Evolutionary conservation across 176 grass and related monocot genomes (phyloP).

Genomic region (Triticum timopheevii): DNA sequence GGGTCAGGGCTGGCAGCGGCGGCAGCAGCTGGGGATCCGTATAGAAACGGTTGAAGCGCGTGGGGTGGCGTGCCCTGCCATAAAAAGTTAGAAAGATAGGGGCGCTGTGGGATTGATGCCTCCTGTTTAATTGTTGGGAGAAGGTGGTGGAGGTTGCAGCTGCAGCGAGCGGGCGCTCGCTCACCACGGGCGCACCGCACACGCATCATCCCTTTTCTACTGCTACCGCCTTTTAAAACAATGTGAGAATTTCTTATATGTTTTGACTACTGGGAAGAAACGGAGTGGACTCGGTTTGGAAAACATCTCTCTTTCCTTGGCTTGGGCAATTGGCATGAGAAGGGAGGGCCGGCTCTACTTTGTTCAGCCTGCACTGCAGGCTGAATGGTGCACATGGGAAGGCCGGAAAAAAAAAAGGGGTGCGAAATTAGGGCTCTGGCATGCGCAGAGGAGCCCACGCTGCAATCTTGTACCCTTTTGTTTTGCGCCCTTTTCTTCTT

Average conservation of each 20-base stretch:
- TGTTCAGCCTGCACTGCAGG: slow-evolving; percentile 33
- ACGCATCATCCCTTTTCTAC: not conserved
- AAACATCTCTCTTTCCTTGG: not conserved
- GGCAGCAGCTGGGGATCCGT: slow-evolving; percentile 38
- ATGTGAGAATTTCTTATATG: no score
- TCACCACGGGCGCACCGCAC: not conserved
- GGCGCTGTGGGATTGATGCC: slow-evolving; percentile 62
- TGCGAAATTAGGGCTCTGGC: slow-evolving; percentile 24
- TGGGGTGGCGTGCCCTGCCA: slow-evolving; percentile 43
- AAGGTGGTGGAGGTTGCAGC: slow-evolving; percentile 39
- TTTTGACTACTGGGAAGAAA: no score
- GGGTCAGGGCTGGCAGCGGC: not conserved
- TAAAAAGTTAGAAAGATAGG: slow-evolving; percentile 37
- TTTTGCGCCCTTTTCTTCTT: not conserved
- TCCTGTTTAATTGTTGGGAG: slow-evolving; percentile 29
- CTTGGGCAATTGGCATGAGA: slow-evolving; percentile 64
- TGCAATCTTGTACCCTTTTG: slow-evolving; percentile 32
- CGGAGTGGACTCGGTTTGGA: no score
- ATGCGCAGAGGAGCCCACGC: slow-evolving; percentile 45
- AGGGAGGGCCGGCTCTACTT: slow-evolving; percentile 39
- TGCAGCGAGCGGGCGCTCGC: not conserved
- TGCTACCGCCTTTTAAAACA: no score
- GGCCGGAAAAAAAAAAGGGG: slow-evolving; percentile 29
- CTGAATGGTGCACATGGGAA: slow-evolving; percentile 52
- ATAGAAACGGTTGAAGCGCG: slow-evolving; percentile 47